Conservation (phyloP, 2,329 filamentous ascomycete species). For the Aspergillus melleus region DNA sequence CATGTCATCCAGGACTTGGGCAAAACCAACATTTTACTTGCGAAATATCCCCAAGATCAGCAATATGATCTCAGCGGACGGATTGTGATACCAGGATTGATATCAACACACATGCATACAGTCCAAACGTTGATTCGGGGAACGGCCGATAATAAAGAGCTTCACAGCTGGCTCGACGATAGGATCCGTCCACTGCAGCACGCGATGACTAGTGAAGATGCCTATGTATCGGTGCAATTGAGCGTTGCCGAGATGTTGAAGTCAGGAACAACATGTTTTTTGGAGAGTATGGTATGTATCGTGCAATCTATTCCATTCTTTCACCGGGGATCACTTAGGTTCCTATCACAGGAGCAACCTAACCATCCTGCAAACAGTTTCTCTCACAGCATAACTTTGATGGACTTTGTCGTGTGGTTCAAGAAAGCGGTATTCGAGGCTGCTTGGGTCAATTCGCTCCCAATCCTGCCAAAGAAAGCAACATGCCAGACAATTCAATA, state of each 20-base stretch:
- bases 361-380: slow-evolving; percentile 30
- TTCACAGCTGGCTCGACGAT: slow-evolving; percentile 55
- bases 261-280: slow-evolving; percentile 53
- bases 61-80: slow-evolving; percentile 40
- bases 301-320: not conserved
- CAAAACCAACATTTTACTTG: slow-evolving; percentile 36
- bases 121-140: slow-evolving; percentile 51
- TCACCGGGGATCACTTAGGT: not conserved
- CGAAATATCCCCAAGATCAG: slow-evolving; percentile 30
- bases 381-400: slow-evolving; percentile 50
- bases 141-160: slow-evolving; percentile 51
- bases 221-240: slow-evolving; percentile 50
- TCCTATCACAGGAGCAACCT: not conserved
- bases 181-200: slow-evolving; percentile 52
- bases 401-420: slow-evolving; percentile 44
- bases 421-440: slow-evolving; percentile 47
- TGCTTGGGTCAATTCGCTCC: slow-evolving; percentile 49
- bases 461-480: slow-evolving; percentile 45
- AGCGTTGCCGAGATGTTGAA: slow-evolving; percentile 55
- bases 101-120: slow-evolving; percentile 54
- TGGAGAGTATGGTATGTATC: slow-evolving; percentile 50
- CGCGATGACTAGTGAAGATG: slow-evolving; percentile 48
- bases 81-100: slow-evolving; percentile 51
- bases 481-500: slow-evolving; percentile 43
- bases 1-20: slow-evolving; percentile 47